Evolutionary conservation across 2,329 filamentous ascomycete genomes (phyloP).

Genomic region (Sphaerulina musiva): DNA sequence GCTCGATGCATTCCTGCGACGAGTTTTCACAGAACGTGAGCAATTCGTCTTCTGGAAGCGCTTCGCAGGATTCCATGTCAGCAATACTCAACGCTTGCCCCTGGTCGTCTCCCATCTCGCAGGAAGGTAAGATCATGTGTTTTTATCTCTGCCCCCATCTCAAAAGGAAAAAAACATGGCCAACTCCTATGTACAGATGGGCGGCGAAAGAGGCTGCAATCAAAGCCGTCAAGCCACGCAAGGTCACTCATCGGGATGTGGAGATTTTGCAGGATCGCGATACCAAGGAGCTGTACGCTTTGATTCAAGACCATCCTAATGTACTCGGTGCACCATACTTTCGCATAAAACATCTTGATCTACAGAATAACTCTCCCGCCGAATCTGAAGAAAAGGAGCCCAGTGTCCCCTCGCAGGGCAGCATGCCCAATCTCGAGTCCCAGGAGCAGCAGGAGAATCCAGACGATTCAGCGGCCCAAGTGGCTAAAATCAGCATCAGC

Average conservation of each 20-base stretch:
- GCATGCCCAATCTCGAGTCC: not conserved
- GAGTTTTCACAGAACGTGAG: conserved; percentile 27
- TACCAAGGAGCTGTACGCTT: conserved; percentile 58
- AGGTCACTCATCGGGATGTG: conserved; percentile 35
- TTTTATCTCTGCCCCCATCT: no score
- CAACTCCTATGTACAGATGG: conserved; percentile 32
- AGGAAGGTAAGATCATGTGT: conserved; percentile 20
- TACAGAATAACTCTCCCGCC: not conserved
- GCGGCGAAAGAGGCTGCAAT: conserved; percentile 48
- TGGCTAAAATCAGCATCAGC: conserved; percentile 71
- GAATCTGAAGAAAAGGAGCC: not conserved
- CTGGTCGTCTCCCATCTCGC: conserved; percentile 12
- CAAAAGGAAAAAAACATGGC: not conserved
- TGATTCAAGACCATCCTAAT: conserved; percentile 14
- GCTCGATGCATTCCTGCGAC: conserved; percentile 19
- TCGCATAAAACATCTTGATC: not conserved
- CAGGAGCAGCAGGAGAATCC: not conserved
- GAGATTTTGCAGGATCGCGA: conserved; percentile 31
- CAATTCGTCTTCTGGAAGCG: conserved; percentile 17
- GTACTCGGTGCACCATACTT: not conserved
- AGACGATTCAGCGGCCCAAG: conserved; percentile 35
- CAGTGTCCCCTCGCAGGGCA: not conserved
- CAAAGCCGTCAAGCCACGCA: conserved; percentile 35
- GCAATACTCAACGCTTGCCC: not conserved
- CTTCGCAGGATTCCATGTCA: conserved; percentile 1